Conservation (phyloP, 2,329 filamentous ascomycete genomes). For the Trichoderma arundinaceum region DNA sequence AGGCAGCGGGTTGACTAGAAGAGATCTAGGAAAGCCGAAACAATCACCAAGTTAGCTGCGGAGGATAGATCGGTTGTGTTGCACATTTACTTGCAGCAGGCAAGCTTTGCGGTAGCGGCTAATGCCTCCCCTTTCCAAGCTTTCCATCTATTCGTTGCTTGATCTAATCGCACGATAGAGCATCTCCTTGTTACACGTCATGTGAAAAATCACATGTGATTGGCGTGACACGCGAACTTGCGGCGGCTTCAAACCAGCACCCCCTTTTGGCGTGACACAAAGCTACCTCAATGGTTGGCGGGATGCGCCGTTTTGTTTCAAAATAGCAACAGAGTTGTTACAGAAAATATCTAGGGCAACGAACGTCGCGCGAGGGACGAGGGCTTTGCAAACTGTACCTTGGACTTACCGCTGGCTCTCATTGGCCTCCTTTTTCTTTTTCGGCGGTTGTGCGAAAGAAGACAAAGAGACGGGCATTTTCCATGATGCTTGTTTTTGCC, state of each 20-base stretch:
- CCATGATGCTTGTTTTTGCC: background rate
- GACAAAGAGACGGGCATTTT: background rate
- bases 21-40: background rate
- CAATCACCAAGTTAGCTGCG: background rate
- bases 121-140: background rate
- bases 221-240: background rate
- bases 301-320: slow-evolving; percentile 24
- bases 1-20: background rate
- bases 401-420: background rate
- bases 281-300: slow-evolving; percentile 17
- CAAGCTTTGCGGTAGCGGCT: background rate
- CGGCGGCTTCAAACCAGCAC: background rate
- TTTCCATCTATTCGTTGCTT: background rate
- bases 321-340: slow-evolving; percentile 23
- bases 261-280: slow-evolving; percentile 5
- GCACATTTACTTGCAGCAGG: background rate
- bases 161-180: background rate
- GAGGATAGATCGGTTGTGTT: background rate
- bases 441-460: background rate
- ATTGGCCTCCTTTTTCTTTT: background rate
- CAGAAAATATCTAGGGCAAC: slow-evolving; percentile 16
- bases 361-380: slow-evolving; percentile 6
- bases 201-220: background rate
- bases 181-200: background rate
- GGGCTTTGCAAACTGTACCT: background rate